phyloP scores from a whole-genome alignment of 805 yeast genomes.

The Kluyveromyces dobzhanskii region DNA sequence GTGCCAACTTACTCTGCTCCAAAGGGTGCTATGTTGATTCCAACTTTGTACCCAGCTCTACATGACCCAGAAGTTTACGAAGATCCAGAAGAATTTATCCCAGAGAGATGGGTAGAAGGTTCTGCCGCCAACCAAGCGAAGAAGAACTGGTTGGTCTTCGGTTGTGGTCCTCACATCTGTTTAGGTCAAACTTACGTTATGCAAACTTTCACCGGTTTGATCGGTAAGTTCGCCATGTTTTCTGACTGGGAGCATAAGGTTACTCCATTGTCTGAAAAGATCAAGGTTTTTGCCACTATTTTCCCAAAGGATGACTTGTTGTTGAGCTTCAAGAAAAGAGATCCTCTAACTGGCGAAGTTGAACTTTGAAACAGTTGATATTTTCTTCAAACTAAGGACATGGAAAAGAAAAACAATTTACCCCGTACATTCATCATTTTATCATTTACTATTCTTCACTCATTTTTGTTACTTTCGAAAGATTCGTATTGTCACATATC shows the following conservation, averaged over 20 bases:
- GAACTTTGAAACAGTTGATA: conserved; percentile 2
- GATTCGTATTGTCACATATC: too few species aligned
- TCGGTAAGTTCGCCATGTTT: conserved; percentile 82
- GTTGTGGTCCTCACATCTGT: conserved; percentile 95
- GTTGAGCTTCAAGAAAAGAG: conserved; percentile 62
- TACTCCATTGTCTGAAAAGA: conserved; percentile 81
- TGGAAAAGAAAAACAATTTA: too few species aligned
- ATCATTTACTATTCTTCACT: too few species aligned
- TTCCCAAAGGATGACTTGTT: conserved; percentile 95
- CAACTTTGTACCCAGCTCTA: conserved; percentile 89
- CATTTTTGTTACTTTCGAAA: too few species aligned
- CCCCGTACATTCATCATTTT: too few species aligned
- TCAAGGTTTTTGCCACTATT: conserved; percentile 94
- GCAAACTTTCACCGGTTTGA: conserved; percentile 79
- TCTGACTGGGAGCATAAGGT: conserved; percentile 76
- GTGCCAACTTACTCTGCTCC: conserved; percentile 83
- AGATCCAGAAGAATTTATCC: conserved; percentile 87
- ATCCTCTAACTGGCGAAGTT: conserved; percentile 34
- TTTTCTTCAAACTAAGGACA: too few species aligned
- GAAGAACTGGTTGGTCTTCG: conserved; percentile 94
- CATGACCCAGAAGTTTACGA: conserved; percentile 97
- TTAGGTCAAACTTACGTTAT: conserved; percentile 90
- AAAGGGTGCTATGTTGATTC: conserved; percentile 94
- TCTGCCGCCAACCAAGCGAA: conserved; percentile 66
- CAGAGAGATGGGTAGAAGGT: conserved; percentile 90